Percentiles rank a stretch among this genome's conserved stretches.
These are phyloP conservation scores for Daedaleopsis nitida DNA, from an alignment of 768 basidiomycete genomes.

Conservation along the genomic window DNA sequence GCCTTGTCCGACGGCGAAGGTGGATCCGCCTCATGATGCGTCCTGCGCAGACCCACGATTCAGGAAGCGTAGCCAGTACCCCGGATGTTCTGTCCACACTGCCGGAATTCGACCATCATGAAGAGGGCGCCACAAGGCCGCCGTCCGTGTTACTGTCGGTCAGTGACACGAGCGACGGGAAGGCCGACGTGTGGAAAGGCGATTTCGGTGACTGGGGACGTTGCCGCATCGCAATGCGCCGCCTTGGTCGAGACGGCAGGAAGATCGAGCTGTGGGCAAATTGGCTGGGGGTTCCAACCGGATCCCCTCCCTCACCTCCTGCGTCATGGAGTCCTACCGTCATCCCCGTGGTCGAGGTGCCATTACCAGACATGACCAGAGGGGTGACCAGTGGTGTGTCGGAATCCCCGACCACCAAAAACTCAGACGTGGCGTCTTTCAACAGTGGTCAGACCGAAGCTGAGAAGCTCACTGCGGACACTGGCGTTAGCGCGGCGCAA, in stretches of 20 bases:
- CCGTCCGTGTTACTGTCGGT: conserved; percentile 27
- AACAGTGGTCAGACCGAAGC: conserved; percentile 18
- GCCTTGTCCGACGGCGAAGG: conserved; percentile 76
- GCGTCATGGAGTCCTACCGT: conserved; percentile 25
- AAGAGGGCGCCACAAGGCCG: conserved; percentile 23
- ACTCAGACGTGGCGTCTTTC: conserved; percentile 32
- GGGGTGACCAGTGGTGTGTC: background rate
- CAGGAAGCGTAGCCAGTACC: background rate
- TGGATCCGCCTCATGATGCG: conserved; percentile 88
- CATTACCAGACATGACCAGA: conserved; percentile 46
- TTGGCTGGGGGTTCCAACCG: conserved; percentile 55
- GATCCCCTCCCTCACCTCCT: background rate
- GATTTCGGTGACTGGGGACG: conserved; percentile 62
- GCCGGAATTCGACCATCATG: conserved; percentile 8
- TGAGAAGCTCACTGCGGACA: conserved; percentile 17
- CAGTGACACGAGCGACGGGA: conserved; percentile 23
- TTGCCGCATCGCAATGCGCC: conserved; percentile 53
- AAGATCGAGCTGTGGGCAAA: conserved; percentile 75
- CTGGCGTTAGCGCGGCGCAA: conserved; percentile 19
- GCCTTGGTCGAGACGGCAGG: conserved; percentile 63
- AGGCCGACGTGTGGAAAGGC: conserved; percentile 51
- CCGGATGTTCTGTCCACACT: background rate
- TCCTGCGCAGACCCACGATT: conserved; percentile 39
- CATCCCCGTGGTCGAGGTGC: conserved; percentile 6
- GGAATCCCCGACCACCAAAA: background rate